These are phyloP conservation scores for Heimioporus punctisporus DNA, from an alignment of 1,284 basidiomycete species.

Conservation along the genomic window DNA sequence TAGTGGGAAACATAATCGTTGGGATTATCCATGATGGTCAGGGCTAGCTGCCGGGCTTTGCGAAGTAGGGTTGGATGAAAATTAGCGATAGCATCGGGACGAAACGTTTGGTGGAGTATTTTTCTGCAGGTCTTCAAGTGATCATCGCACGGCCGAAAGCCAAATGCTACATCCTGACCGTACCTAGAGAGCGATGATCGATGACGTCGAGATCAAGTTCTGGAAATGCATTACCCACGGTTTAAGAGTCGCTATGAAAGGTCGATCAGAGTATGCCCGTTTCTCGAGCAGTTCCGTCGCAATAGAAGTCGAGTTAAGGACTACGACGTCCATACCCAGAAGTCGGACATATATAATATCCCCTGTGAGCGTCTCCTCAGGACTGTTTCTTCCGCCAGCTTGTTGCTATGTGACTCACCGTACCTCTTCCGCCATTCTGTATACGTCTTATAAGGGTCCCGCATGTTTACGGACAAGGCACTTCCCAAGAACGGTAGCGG, in stretches of 20 bases:
- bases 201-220: no score
- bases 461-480: background rate
- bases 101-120: no score
- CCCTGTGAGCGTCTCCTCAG: background rate
- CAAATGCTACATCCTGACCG: no score
- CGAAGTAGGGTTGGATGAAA: no score
- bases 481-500: background rate
- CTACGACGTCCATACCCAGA: slow-evolving; percentile 19
- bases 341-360: slow-evolving; percentile 6
- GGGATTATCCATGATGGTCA: no score
- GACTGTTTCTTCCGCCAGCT: background rate
- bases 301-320: slow-evolving; percentile 14
- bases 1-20: no score
- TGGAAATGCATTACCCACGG: no score
- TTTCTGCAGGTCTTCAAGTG: no score
- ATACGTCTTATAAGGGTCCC: background rate
- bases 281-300: slow-evolving; percentile 20
- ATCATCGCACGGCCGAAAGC: no score
- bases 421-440: background rate
- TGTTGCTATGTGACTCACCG: background rate
- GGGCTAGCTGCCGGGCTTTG: no score
- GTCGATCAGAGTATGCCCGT: slow-evolving; percentile 24
- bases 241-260: background rate
- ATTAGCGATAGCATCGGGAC: no score
- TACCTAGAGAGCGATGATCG: no score